These are phyloP conservation scores for Pleurotus sapidus DNA, from an alignment of 768 basidiomycete genomes.

Conservation along the genomic window DNA sequence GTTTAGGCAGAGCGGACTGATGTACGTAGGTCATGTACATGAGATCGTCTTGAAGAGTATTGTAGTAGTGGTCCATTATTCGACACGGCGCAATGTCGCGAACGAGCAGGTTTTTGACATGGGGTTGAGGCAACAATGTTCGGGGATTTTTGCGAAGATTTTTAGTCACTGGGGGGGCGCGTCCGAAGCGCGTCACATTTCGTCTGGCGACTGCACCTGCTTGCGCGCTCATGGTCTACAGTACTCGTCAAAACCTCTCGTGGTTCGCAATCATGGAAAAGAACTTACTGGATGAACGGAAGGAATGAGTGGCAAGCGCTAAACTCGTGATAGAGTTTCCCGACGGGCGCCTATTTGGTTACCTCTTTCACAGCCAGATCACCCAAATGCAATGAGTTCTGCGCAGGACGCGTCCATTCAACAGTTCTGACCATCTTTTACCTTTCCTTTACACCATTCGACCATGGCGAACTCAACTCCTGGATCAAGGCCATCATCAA, in stretches of 20 bases:
- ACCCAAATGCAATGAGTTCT: constrained; percentile 3
- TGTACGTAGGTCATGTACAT: constrained; percentile 96
- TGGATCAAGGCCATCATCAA: constrained; percentile 5
- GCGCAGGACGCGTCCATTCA: constrained; percentile 3
- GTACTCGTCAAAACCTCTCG: too few species aligned
- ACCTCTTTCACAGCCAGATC: background rate
- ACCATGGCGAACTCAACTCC: constrained; percentile 4
- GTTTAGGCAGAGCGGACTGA: constrained; percentile 49
- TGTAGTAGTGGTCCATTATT: constrained; percentile 80
- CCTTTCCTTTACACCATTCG: background rate
- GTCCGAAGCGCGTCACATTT: constrained; percentile 47
- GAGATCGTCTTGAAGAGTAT: constrained; percentile 79
- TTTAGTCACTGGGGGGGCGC: constrained; percentile 42
- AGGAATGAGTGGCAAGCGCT: too few species aligned
- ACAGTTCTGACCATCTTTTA: background rate
- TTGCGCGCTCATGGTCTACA: background rate
- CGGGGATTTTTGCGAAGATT: constrained; percentile 43
- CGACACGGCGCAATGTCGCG: constrained; percentile 74
- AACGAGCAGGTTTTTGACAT: constrained; percentile 52
- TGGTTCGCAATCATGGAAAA: too few species aligned
- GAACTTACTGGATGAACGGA: too few species aligned
- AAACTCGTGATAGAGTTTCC: too few species aligned
- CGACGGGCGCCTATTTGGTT: too few species aligned
- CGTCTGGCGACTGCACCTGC: constrained; percentile 9
- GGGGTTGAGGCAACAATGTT: constrained; percentile 70